These are phyloP conservation scores for Penicillium griseofulvum DNA, from an alignment of 2,329 filamentous ascomycete species.

Conservation along the genomic window DNA sequence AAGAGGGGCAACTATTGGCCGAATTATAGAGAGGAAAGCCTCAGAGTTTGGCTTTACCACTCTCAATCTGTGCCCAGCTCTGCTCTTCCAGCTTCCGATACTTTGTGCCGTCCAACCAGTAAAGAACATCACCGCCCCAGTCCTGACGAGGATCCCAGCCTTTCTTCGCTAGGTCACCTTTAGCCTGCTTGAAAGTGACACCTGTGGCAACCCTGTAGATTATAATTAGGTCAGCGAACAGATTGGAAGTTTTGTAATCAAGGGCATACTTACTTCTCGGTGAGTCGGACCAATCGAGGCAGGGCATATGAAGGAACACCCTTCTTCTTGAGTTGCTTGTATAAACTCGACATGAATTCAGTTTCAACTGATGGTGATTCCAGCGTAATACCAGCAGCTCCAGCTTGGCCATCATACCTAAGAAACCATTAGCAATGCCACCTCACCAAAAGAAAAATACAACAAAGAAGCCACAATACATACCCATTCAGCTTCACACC, in stretches of 20 bases:
- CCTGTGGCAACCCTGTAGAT: conserved; percentile 43
- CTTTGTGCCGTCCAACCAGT: conserved; percentile 44
- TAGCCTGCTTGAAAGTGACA: conserved; percentile 53
- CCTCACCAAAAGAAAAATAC: not conserved
- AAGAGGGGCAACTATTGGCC: too few relatives aligned
- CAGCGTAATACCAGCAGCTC: conserved; percentile 48
- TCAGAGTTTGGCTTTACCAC: conserved; percentile 45
- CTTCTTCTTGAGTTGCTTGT: conserved; percentile 40
- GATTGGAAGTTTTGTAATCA: not conserved
- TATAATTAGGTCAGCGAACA: not conserved
- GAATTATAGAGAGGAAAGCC: not conserved
- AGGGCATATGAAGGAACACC: conserved; percentile 49
- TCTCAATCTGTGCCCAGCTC: conserved; percentile 45
- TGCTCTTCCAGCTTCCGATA: conserved; percentile 40
- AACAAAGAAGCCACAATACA: conserved; percentile 4
- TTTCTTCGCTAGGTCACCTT: conserved; percentile 45
- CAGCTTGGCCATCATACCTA: conserved; percentile 51
- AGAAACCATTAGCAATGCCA: not conserved
- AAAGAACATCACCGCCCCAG: conserved; percentile 39
- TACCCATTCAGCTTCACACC: conserved; percentile 44
- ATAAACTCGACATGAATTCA: conserved; percentile 40
- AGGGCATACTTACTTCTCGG: conserved; percentile 40
- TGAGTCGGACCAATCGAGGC: conserved; percentile 48
- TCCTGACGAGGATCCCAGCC: conserved; percentile 39
- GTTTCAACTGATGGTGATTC: conserved; percentile 31